Evolutionary conservation across 1,284 basidiomycete genomes (phyloP), one percentile per base, ranked within the genome.

Genomic region (Hemileia vastatrix): DNA sequence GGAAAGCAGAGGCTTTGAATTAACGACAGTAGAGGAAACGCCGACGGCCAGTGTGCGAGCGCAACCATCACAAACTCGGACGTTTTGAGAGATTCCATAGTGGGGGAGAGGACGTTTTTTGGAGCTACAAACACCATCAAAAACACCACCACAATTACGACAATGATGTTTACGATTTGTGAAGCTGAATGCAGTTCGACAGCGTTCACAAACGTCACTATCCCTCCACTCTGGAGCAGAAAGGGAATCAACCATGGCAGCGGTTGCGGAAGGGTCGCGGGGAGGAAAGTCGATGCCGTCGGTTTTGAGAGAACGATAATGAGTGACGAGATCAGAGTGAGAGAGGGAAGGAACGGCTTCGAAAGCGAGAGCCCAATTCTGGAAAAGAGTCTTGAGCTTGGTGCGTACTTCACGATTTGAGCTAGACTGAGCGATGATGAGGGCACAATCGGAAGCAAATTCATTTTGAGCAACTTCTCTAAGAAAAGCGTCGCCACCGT

Each of bases 121-220:
- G 44, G 87, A 86, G 0, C 91, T 93, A 77, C 95, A 99, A 58
- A 85, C 82, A 65, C 94, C 90, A 77, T 96, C 93, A 73, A 96
- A 98, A 18, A 98, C 90, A 71, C 88, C 86, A 6, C 95, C 95
- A 76, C 95, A 99, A 77, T 97, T 97, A 6, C 95, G 84, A 76
- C 95, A 99, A 76, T 99, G 95, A 74, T 98, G 95, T 76, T 97
- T 97, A 64, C 95, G 84, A 74, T 96, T 97, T 45, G 93, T 96
- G 71, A 96, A 94, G 0, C 86, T 86, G 78, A 99, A 99, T 0
- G 88, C 77, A 0, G 88, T 86, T 19, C 95, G 83, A 77, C 95
- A 99, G 23, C 92, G 84, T 68, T 95, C 83, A 77, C 95, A 99
- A 11, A 93, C 86, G 33, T 94, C 88, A 1, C 90, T 90, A 75